Evolutionary conservation across 176 grass and related monocot species (phyloP), one percentile per base, ranked within the genome.

Genomic region (Eremochloa ophiuroides): DNA sequence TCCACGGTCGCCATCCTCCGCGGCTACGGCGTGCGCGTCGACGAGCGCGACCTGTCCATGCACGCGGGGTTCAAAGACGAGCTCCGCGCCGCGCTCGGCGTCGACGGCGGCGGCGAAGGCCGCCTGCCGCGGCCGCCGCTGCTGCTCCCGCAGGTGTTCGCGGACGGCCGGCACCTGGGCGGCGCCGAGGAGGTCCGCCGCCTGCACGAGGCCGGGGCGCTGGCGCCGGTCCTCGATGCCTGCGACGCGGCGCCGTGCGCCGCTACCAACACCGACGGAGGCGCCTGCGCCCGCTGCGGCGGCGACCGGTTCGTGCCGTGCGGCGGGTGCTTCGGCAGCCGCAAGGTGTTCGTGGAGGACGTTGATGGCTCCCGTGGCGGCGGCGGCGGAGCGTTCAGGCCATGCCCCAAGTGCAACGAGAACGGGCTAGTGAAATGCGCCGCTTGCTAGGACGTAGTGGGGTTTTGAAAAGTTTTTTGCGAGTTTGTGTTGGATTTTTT

Each of bases 371-470:
- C 50, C 50, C 7, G 50, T 35, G 85, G 38, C 42, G 85, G 83
- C 50, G 20, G 50, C 28, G 85, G 38, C 42, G 85, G 83, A 20
- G 87, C 85, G 18, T 99, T 99, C 84, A 83, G 85, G 76, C 66
- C 91, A 69, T 99, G 93, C 78, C 78, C 85, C 11, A 87, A 90
- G 25, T 99, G 97, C 91, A 99, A 99, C 73, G 97, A 99, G 87
- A 99, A 99, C 73, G 97, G 97, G 3, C 87, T 99, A 13, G 81
- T 93, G 3, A 84, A 91, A 50, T 99, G 97, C 33, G 73, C 89
- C 11, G 62, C 90, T 5, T 99, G 96, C 69, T 91, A 75, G 44
- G 37, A 26, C n/a, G n/a, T n/a, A n/a, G n/a, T n/a, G n/a, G n/a
- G n/a, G 28, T 15, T 37, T 30, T 34, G 14, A 1, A 15, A 1